Base-by-base conservation (phyloP, 2,329 filamentous ascomycete species). In the Chrysoporthe deuterocubensis region DNA sequence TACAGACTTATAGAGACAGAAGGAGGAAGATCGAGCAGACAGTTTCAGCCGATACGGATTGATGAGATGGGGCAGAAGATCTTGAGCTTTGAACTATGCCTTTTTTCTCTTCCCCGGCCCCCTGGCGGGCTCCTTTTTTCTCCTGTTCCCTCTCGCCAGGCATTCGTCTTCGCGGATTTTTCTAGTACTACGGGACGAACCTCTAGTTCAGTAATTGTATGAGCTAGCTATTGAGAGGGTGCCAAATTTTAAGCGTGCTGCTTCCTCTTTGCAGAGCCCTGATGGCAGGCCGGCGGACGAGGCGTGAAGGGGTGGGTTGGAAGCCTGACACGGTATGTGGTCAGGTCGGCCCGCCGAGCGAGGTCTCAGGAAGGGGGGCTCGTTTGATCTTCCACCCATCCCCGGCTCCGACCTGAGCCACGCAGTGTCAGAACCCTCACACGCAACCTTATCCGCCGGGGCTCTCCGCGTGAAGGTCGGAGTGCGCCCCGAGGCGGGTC, bases 361-460 rank as follows among this genome's bases (percentile, higher is more conserved):
- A 60, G n/a, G 21, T 37, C 11, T 58, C 56, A 37, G 18, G 32
- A 4, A n/a, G 54, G 34, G 43, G 58, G 26, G 66, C 56, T 67
- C 62, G 66, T 67, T 67, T 67, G 66, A 67, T 67, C 66, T 67
- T 52, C 66, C 56, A 44, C 16, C 42, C 26, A 26, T 2, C 34
- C 65, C 62, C 50, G 52, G 18, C 44, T 13, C 8, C 18, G 44
- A 40, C 37, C 4, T 40, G 6, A 40, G 37, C 54, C 54, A 40
- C 37, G 26, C 21, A 6, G 66, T 60, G 66, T 65, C 66, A 65
- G 62, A 60, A 40, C n/a, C 26, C 52, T 34, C 42, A 21, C 21
- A 11, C 34, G 21, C 14, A 26, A 43, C n/a, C 46, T 52, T 1
- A 67, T 67, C 65, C 61, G 66, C 26, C 9, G 54, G 16, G 14